phyloP scores from a whole-genome alignment of 352 stramenopile species.

The Aphanomyces astaci region DNA sequence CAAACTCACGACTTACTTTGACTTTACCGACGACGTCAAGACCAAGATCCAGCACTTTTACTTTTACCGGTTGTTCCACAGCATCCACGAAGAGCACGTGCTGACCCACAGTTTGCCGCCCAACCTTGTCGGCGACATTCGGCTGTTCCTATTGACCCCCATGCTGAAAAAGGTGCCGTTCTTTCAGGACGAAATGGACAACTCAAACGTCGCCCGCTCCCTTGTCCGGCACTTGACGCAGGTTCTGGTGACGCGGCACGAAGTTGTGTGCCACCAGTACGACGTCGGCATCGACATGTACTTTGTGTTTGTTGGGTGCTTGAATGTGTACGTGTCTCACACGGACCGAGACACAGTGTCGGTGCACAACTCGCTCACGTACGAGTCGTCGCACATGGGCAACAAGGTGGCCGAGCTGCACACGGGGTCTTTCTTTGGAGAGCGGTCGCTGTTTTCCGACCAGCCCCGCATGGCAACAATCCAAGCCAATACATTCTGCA shows the following conservation, averaged over 20 bases:
- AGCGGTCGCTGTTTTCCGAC: conserved; percentile 52
- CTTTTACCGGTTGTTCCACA: conserved; percentile 51
- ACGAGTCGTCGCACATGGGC: conserved; percentile 45
- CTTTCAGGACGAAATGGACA: conserved; percentile 40
- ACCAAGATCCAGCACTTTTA: conserved; percentile 56
- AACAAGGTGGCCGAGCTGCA: conserved; percentile 51
- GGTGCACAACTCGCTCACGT: conserved; percentile 32
- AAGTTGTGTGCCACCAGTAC: conserved; percentile 53
- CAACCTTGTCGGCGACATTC: conserved; percentile 57
- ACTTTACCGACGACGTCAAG: conserved; percentile 33
- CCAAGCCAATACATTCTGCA: conserved; percentile 45
- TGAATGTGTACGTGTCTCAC: conserved; percentile 38
- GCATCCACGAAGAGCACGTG: conserved; percentile 56
- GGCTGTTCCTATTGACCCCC: conserved; percentile 49
- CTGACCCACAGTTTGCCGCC: conserved; percentile 50
- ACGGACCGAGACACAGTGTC: conserved; percentile 43
- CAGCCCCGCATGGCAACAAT: conserved; percentile 59
- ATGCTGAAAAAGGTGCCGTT: conserved; percentile 66
- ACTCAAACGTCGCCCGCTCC: conserved; percentile 46
- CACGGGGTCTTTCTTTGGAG: conserved; percentile 55
- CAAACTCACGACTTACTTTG: conserved; percentile 42
- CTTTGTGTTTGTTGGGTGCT: conserved; percentile 54
- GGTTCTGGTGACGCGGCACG: conserved; percentile 43
- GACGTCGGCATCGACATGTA: conserved; percentile 63
- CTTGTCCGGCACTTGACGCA: conserved; percentile 58